phyloP scores from a whole-genome alignment of 345 rosid genomes.

The Gossypium anomalum region DNA sequence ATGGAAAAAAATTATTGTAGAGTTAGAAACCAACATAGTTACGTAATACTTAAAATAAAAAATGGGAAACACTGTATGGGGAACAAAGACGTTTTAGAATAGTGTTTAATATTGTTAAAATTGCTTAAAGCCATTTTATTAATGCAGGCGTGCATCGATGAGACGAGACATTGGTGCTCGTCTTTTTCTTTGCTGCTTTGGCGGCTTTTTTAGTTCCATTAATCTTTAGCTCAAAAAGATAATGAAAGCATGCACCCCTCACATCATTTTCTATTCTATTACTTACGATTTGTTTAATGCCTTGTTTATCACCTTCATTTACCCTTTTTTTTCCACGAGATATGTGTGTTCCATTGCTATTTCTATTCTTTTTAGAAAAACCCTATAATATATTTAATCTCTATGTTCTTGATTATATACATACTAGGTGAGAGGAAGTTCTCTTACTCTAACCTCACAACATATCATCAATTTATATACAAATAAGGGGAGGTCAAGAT shows the following conservation, averaged over 20 bases:
- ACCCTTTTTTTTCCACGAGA: background rate
- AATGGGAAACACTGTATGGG: constrained; percentile 15
- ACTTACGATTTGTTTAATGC: background rate
- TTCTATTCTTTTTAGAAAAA: background rate
- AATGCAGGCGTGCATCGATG: constrained; percentile 34
- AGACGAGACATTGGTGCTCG: constrained; percentile 31
- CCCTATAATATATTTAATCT: background rate
- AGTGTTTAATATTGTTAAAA: constrained; percentile 20
- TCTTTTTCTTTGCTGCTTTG: constrained; percentile 22
- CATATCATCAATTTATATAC: too few species aligned
- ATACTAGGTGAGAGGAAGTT: background rate
- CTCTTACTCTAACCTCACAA: too few species aligned
- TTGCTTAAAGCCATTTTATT: constrained; percentile 4
- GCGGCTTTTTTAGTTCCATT: constrained; percentile 21
- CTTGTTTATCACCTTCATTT: background rate
- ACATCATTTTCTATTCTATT: background rate
- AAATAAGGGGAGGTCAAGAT: too few species aligned
- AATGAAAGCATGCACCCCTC: background rate
- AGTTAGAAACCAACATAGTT: constrained; percentile 37
- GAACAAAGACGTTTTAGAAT: constrained; percentile 10
- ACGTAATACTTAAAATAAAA: constrained; percentile 17
- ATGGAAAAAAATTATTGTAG: constrained; percentile 5
- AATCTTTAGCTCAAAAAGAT: background rate
- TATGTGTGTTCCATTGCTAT: background rate
- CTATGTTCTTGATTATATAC: background rate